A percentile compares a stretch with the other conserved stretches of the same genome.
Evolutionary conservation across 257 asterid genomes (phyloP).

Genomic region (Solanum boliviense): DNA sequence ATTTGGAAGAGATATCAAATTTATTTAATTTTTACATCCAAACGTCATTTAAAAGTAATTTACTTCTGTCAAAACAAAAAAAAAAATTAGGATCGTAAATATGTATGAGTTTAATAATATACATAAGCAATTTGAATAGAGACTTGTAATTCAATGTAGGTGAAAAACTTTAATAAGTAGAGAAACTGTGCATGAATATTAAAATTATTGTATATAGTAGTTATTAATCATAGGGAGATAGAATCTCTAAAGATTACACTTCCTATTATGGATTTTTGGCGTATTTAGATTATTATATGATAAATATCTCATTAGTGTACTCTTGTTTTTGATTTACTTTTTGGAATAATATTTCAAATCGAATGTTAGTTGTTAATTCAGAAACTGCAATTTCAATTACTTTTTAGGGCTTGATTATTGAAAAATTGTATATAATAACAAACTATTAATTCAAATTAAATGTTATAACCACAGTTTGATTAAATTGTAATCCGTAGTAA

Average conservation of each 20-base stretch:
- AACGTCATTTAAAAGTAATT: neutral
- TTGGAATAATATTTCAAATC: neutral
- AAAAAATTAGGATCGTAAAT: neutral
- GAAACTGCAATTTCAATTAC: too few relatives aligned
- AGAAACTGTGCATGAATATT: neutral
- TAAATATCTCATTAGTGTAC: neutral
- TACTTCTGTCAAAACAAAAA: neutral
- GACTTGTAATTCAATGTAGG: neutral
- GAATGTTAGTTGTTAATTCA: too few relatives aligned
- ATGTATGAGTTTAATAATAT: neutral
- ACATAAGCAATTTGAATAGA: neutral
- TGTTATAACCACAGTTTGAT: too few relatives aligned
- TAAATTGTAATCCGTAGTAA: too few relatives aligned
- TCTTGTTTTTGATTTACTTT: neutral
- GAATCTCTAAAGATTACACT: neutral
- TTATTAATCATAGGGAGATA: neutral
- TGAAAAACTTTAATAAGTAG: neutral
- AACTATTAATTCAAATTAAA: too few relatives aligned
- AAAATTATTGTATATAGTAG: neutral
- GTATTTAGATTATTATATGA: neutral
- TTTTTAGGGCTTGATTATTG: too few relatives aligned
- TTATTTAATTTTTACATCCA: neutral
- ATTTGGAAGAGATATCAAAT: neutral
- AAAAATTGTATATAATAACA: too few relatives aligned
- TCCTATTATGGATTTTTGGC: neutral